Base-by-base conservation (phyloP, 306 rosid genomes). In the Canavalia gladiata region DNA sequence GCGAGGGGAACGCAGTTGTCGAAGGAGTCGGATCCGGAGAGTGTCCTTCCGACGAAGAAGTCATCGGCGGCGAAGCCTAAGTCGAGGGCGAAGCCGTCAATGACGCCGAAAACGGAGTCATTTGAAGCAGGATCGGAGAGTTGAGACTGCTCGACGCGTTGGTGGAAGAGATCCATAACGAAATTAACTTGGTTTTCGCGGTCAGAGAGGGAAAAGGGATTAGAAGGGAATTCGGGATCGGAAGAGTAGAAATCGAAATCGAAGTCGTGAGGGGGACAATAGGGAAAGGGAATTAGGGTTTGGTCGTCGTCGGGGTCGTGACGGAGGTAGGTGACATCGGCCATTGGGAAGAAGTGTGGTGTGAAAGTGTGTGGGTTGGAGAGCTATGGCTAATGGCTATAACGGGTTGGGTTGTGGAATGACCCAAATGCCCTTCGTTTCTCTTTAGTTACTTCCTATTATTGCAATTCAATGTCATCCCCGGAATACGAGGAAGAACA, bases 91-190 rank as follows among this genome's bases (percentile, higher is more conserved):
- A 87, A 66, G 2, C 82, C 87, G n/a, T 93, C 98, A 67, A 64
- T 64, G 47, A 64, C 70, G 31, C 70, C 71, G 1, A 85, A 90
- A 83, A 13, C 66, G 58, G 88, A 78, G 64, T 88, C 88, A 34
- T 76, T 72, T 2, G 83, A 47, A 7, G 77, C 73, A 46, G 82
- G 85, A 91, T 84, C 71, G 25, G 79, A 76, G 45, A 88, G 78
- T 54, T 89, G 91, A 31, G 97, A 89, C 78, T 92, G 95, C 74
- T 94, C 98, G 4, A 94, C 94, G n/a, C 98, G 94, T 43, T 94
- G 98, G 7, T 90, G 95, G 75, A 92, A 88, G 18, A 94, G 89
- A 89, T 94, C 94, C 92, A 94, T 90, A 29, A 92, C 97, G 78
- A 88, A 94, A 78, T 82, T 89, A 31, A 86, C 94, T 85, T 88